phyloP scores from a whole-genome alignment of 805 yeast species.

The Yamadazyma tumulicola region DNA sequence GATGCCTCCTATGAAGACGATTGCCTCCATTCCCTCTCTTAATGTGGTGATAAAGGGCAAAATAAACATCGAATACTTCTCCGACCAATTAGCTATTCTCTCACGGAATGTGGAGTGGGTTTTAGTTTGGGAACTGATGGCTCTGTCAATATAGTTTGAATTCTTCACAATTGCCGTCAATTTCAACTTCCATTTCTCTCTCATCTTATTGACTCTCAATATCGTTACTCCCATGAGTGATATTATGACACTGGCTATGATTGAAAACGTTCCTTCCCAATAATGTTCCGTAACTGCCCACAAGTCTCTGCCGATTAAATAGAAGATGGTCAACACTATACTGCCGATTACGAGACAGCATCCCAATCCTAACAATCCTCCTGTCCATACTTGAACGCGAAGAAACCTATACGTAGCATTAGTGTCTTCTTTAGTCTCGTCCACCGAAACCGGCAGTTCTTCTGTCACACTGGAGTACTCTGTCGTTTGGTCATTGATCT shows the following conservation, averaged over 20 bases:
- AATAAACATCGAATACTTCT: slow-evolving; percentile 35
- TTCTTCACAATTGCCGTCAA: slow-evolving; percentile 25
- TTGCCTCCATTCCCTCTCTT: slow-evolving; percentile 89
- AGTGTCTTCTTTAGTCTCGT: background rate
- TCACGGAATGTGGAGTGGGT: slow-evolving; percentile 1
- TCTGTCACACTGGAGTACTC: background rate
- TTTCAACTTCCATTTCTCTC: slow-evolving; percentile 42
- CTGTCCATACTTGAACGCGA: slow-evolving; percentile 41
- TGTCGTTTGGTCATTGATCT: background rate
- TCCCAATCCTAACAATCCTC: slow-evolving; percentile 39
- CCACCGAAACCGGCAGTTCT: background rate
- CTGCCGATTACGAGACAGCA: slow-evolving; percentile 40
- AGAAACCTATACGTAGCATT: slow-evolving; percentile 18
- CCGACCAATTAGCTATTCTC: slow-evolving; percentile 13
- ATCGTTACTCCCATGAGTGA: slow-evolving; percentile 46
- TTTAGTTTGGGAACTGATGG: slow-evolving; percentile 8
- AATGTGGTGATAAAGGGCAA: slow-evolving; percentile 83
- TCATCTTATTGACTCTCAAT: slow-evolving; percentile 42
- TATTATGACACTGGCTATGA: slow-evolving; percentile 42
- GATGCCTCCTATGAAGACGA: slow-evolving; percentile 87
- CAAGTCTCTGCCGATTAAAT: slow-evolving; percentile 39
- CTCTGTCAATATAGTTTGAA: slow-evolving; percentile 20
- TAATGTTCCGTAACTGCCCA: slow-evolving; percentile 47
- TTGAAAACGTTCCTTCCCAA: slow-evolving; percentile 47
- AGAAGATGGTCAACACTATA: slow-evolving; percentile 35